These are phyloP conservation scores for Emmonsiellopsis sp. DNA, from an alignment of 2,329 filamentous ascomycete species.

Conservation along the genomic window DNA sequence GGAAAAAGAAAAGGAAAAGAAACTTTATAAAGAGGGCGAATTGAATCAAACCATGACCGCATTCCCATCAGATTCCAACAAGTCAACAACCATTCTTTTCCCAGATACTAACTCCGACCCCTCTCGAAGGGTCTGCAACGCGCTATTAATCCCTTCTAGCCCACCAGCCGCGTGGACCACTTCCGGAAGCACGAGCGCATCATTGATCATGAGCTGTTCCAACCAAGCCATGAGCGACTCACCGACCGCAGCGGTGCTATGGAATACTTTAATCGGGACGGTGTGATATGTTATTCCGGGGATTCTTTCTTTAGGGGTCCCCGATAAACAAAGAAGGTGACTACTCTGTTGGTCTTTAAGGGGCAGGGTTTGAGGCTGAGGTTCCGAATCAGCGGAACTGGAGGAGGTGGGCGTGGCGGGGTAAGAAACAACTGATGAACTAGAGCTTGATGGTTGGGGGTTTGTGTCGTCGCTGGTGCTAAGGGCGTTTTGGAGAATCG, in stretches of 20 bases:
- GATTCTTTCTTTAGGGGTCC: conserved; percentile 50
- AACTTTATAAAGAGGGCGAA: background rate
- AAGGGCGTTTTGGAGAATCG: conserved; percentile 47
- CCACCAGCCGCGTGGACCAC: conserved; percentile 57
- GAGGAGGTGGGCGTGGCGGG: background rate
- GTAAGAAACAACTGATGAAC: background rate
- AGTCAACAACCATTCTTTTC: conserved; percentile 55
- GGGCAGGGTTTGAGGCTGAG: conserved; percentile 10
- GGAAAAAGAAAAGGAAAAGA: background rate
- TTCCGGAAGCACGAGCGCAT: conserved; percentile 49
- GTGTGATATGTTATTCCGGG: conserved; percentile 48
- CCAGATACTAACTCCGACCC: conserved; percentile 52
- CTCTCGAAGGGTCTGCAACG: conserved; percentile 55
- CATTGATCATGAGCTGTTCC: conserved; percentile 51
- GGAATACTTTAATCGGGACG: conserved; percentile 68
- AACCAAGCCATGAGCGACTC: conserved; percentile 56
- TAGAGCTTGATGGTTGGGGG: background rate
- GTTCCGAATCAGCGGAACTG: conserved; percentile 2
- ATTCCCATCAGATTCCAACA: conserved; percentile 7
- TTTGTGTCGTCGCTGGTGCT: conserved; percentile 2
- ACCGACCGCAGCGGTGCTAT: conserved; percentile 56
- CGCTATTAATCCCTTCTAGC: conserved; percentile 56
- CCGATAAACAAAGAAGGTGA: conserved; percentile 60
- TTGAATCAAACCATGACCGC: conserved; percentile 5
- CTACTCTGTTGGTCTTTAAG: conserved; percentile 20